Evolutionary conservation across 495 filamentous ascomycete species (phyloP).

Genomic region (Annulohypoxylon maeteangense): DNA sequence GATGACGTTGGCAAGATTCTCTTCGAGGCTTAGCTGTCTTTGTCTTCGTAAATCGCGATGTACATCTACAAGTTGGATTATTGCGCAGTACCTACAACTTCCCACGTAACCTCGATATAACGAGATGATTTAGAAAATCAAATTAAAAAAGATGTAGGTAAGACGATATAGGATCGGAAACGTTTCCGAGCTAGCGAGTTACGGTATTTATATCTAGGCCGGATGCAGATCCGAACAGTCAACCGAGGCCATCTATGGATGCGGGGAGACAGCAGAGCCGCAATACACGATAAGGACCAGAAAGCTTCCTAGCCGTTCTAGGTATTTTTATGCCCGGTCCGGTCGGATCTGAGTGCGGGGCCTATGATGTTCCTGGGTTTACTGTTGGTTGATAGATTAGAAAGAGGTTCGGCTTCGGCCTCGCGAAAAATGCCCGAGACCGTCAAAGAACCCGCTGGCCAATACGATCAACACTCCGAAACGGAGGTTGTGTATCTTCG

Average conservation of each 20-base stretch:
- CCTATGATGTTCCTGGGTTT: background rate
- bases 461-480: conserved; percentile 9
- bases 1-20: background rate
- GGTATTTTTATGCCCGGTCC: background rate
- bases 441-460: background rate
- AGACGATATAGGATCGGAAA: background rate
- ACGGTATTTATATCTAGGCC: background rate
- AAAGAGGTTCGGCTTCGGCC: background rate
- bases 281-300: background rate
- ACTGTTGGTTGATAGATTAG: background rate
- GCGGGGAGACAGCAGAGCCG: conserved; percentile 7
- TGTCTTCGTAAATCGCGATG: background rate
- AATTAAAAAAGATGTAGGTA: background rate
- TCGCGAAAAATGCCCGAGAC: conserved; percentile 9
- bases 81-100: background rate
- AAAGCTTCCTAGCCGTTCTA: conserved; percentile 1
- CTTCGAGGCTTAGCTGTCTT: background rate
- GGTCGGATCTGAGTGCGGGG: background rate
- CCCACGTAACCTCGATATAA: background rate
- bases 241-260: background rate
- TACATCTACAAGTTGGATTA: background rate
- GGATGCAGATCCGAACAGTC: background rate
- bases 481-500: conserved; percentile 10
- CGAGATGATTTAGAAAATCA: background rate
- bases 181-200: conserved; percentile 4